These are phyloP conservation scores for Coemansia sp. DNA, from an alignment of 192 early-diverging fungal species.

Conservation along the genomic window DNA sequence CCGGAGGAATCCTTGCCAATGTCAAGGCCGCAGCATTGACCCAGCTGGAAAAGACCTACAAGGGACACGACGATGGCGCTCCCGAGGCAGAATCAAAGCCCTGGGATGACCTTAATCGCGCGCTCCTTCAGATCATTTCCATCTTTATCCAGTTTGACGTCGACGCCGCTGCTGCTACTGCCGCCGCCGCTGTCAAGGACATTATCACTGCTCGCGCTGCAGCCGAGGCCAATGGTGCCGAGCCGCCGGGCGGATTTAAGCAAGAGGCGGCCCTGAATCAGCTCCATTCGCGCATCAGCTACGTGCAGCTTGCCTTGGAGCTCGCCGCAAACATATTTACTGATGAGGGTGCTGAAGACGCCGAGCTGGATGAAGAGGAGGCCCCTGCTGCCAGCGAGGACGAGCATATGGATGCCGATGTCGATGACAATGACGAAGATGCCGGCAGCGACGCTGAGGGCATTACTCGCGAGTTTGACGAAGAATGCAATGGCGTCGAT, in stretches of 20 bases:
- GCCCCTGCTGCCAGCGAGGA: conserved; percentile 7
- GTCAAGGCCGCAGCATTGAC: conserved; percentile 31
- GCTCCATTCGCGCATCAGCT: conserved; percentile 27
- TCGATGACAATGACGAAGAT: conserved; percentile 55
- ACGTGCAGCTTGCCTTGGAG: conserved; percentile 70
- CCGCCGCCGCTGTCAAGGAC: conserved; percentile 14
- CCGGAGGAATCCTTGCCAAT: conserved; percentile 65
- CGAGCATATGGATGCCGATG: conserved; percentile 49
- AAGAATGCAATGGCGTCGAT: conserved; percentile 29
- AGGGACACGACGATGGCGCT: conserved; percentile 14
- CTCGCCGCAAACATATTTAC: conserved; percentile 83
- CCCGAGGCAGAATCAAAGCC: conserved; percentile 59
- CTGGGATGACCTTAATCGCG: conserved; percentile 44
- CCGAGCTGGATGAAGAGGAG: background rate
- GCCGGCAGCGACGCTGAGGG: conserved; percentile 14
- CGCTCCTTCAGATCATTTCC: conserved; percentile 36
- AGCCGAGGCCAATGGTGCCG: background rate
- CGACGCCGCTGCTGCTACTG: conserved; percentile 25
- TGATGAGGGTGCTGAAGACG: conserved; percentile 56
- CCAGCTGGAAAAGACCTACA: conserved; percentile 19
- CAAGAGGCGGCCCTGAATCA: conserved; percentile 22
- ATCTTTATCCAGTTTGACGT: conserved; percentile 36
- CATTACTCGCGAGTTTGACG: conserved; percentile 55
- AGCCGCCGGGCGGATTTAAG: background rate
- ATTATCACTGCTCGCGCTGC: conserved; percentile 11